Evolutionary conservation across 73 alveolate species (phyloP), one percentile per base, ranked within the genome.

Genomic region (Paramecium tetraurelia): DNA sequence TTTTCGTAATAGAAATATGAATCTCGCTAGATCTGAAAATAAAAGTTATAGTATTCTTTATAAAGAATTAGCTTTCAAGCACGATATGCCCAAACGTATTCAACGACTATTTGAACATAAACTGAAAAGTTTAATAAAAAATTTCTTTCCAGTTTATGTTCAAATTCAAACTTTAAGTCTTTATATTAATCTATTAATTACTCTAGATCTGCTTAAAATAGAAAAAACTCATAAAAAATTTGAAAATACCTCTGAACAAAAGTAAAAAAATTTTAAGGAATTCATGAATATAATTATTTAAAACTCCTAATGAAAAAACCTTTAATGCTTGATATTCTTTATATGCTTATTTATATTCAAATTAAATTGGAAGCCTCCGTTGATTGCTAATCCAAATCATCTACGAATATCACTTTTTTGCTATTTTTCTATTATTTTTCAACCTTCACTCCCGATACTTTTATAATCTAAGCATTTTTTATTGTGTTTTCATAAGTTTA

Each of bases 1-100:
- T 89, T 1, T 71, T 89, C 29, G 77, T 36, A 71, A 89, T 72
- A 43, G 94, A 46, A 89, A 88, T 71, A 88, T 88, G 94, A 88
- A 88, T 71, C 58, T 88, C 5, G 85, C 72, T 8, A 69, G 94
- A 69, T 70, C 85, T 71, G 59, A 71, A 2, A 89, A 89, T 31
- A 89, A 89, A 50, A 89, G 85, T 33, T 43, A 72, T 31, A 92
- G 92, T 10, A 70, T 85, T 22, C 46, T 46, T 33, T 89, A 9
- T 71, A 89, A 27, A 77, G 92, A 46, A 72, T 89, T 0, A 89
- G 48, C 50, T 21, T 89, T 33, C 71, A 71, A 92, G 94, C 92
- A 5, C 41, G 87, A 72, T 89, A 41, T 46, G 75, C 92, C 1
- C 44, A 70, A 21, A 50, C 86, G 94, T 16, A 50, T 76, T 24